Percentiles rank a stretch among this genome's conserved stretches.
These are phyloP conservation scores for Trichodelitschia bisporula DNA, from an alignment of 495 filamentous ascomycete species.

Conservation along the genomic window DNA sequence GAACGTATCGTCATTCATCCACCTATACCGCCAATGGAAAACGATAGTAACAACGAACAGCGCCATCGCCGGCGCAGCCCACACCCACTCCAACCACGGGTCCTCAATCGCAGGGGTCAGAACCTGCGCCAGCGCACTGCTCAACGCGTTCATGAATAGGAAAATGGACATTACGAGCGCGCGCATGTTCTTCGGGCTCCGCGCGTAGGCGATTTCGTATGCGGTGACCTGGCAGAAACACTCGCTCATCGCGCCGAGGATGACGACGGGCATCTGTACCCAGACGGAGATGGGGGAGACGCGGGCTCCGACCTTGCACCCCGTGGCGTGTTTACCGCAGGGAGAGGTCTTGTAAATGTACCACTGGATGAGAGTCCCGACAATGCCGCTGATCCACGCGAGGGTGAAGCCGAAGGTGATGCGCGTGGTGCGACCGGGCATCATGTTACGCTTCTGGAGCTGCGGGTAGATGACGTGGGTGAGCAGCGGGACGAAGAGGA, in stretches of 20 bases:
- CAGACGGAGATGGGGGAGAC: constrained; percentile 5
- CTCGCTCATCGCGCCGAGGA: constrained; percentile 8
- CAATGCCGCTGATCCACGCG: constrained; percentile 6
- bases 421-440: constrained; percentile 6
- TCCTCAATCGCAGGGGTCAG: constrained; percentile 7
- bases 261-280: constrained; percentile 9
- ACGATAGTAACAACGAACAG: constrained; percentile 22
- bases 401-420: constrained; percentile 10
- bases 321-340: constrained; percentile 6
- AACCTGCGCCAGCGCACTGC: constrained; percentile 5
- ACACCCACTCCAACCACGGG: constrained; percentile 21
- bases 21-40: constrained; percentile 22
- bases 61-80: constrained; percentile 24
- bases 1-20: constrained; percentile 13
- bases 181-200: background rate
- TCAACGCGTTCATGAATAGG: constrained; percentile 7
- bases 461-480: constrained; percentile 12
- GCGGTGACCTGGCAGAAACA: constrained; percentile 7
- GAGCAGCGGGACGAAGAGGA: constrained; percentile 9
- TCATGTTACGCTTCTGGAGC: constrained; percentile 6
- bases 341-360: constrained; percentile 8
- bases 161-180: constrained; percentile 8
- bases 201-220: constrained; percentile 4
- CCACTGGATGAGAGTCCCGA: constrained; percentile 8
- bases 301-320: constrained; percentile 3